phyloP scores from a whole-genome alignment of 768 basidiomycete genomes.

The Kwoniella heveanensis region DNA sequence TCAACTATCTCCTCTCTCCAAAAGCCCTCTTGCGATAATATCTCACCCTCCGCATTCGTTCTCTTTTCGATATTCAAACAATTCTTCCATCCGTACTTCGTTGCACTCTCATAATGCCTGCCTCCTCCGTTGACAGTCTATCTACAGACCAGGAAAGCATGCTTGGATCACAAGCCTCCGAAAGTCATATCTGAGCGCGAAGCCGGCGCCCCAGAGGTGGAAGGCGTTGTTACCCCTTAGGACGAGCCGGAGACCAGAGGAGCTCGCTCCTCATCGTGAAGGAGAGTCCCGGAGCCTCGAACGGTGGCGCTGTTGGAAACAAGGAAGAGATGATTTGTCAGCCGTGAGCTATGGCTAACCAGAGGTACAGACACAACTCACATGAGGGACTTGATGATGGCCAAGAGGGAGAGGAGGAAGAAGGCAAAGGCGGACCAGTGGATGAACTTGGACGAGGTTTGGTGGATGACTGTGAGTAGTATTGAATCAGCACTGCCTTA shows the following conservation, averaged over 20 bases:
- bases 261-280: conserved; percentile 84
- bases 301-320: conserved; percentile 53
- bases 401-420: conserved; percentile 78
- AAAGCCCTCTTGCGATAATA: too few species aligned
- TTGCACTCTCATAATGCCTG: background rate
- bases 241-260: conserved; percentile 64
- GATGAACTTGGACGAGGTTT: conserved; percentile 71
- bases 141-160: background rate
- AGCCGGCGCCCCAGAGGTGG: too few species aligned
- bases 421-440: conserved; percentile 88
- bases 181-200: too few species aligned
- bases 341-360: background rate
- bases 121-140: background rate
- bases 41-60: too few species aligned
- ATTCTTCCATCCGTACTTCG: too few species aligned
- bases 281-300: conserved; percentile 61
- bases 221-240: background rate
- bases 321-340: conserved; percentile 60
- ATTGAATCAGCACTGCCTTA: background rate
- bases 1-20: background rate
- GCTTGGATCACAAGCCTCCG: too few species aligned
- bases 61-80: too few species aligned
- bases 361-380: conserved; percentile 20
- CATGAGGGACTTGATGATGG: conserved; percentile 75
- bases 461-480: conserved; percentile 41